These are phyloP conservation scores for Candida ortonii DNA, from an alignment of 805 yeast genomes.

Conservation along the genomic window DNA sequence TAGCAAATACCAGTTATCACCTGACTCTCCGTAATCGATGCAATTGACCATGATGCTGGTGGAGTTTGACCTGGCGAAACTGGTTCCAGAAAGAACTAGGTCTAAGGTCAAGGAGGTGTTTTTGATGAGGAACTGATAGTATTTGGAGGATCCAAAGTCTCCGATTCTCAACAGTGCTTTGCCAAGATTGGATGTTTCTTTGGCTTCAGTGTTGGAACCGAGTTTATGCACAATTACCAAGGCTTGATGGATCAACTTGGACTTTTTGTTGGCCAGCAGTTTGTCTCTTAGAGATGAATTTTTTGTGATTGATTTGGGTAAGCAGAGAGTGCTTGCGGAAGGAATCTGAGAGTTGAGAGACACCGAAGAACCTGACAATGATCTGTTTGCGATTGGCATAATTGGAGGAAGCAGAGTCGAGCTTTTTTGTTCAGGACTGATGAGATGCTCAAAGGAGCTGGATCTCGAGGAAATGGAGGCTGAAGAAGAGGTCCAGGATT, in stretches of 20 bases:
- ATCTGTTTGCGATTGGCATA: constrained; percentile 8
- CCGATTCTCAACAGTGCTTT: constrained; percentile 16
- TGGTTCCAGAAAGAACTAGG: constrained; percentile 8
- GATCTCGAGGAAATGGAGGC: constrained; percentile 15
- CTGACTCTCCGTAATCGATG: constrained; percentile 15
- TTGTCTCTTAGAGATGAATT: constrained; percentile 4
- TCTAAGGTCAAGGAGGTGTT: constrained; percentile 14
- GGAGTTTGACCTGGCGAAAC: constrained; percentile 11
- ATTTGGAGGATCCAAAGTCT: constrained; percentile 10
- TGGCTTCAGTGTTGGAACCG: background rate
- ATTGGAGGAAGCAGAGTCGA: constrained; percentile 6
- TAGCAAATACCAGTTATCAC: constrained; percentile 11
- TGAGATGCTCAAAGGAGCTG: background rate
- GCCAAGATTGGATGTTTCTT: constrained; percentile 2
- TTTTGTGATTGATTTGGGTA: constrained; percentile 7
- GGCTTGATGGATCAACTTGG: constrained; percentile 14
- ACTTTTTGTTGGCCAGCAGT: constrained; percentile 5
- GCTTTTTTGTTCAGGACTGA: background rate
- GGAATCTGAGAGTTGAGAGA: constrained; percentile 3
- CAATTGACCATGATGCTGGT: constrained; percentile 13
- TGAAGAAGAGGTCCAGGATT: constrained; percentile 14
- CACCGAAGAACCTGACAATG: constrained; percentile 3
- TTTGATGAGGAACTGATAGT: constrained; percentile 13
- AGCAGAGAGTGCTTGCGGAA: constrained; percentile 5
- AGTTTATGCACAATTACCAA: constrained; percentile 8